These are phyloP conservation scores for Colletotrichum liriopes DNA, from an alignment of 2,329 filamentous ascomycete genomes.

Conservation along the genomic window DNA sequence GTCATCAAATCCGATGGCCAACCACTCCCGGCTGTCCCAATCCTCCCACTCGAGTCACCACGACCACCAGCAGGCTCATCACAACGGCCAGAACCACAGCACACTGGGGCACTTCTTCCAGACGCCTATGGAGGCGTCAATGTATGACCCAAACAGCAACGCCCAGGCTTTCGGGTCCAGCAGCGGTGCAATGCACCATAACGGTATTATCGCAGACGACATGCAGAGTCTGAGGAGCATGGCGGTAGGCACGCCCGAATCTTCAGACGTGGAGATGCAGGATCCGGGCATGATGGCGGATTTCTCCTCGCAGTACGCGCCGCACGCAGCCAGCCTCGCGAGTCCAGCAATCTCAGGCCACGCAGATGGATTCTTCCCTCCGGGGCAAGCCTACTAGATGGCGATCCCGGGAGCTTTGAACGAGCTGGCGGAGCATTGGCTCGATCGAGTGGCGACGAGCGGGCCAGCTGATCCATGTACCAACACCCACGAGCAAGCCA, in stretches of 20 bases:
- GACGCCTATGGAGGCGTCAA: conserved; percentile 36
- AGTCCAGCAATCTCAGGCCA: conserved; percentile 34
- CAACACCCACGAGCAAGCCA: conserved; percentile 17
- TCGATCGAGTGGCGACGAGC: background rate
- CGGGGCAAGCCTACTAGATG: conserved; percentile 36
- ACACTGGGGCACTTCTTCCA: conserved; percentile 42
- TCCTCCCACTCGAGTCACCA: conserved; percentile 40
- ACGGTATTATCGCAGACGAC: conserved; percentile 56
- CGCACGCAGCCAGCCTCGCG: conserved; percentile 25
- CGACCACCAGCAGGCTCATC: conserved; percentile 24
- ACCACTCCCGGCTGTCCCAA: conserved; percentile 39
- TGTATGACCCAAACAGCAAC: conserved; percentile 41
- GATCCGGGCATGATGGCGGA: conserved; percentile 52
- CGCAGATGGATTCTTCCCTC: conserved; percentile 30
- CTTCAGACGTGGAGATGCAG: conserved; percentile 54
- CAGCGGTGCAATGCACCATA: conserved; percentile 42
- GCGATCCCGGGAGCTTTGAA: background rate
- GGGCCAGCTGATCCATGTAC: conserved; percentile 3
- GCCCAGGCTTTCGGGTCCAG: conserved; percentile 29
- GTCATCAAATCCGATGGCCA: conserved; percentile 40
- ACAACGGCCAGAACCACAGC: conserved; percentile 26
- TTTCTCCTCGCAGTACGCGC: conserved; percentile 43
- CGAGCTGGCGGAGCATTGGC: background rate
- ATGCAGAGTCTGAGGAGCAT: conserved; percentile 54
- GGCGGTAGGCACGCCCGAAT: conserved; percentile 50